Base-by-base conservation (phyloP, 1,284 basidiomycete species). In the Cutaneotrichosporon mucoides region DNA sequence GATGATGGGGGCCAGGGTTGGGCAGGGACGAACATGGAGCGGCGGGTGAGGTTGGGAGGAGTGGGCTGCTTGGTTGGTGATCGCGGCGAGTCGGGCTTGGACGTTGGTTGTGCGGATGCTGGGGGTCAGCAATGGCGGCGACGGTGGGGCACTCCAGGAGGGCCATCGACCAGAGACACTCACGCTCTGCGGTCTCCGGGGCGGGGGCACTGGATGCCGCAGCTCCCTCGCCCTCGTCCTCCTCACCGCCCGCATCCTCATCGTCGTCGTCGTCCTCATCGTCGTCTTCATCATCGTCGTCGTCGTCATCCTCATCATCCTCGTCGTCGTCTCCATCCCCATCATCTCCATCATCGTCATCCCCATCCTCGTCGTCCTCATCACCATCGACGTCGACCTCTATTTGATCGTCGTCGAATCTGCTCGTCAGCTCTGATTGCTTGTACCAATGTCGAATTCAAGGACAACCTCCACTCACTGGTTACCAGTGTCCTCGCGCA, bases 1-100 rank as follows among this genome's bases (percentile, higher is more conserved):
- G 88, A 84, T 35, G 84, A 72, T 4, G 82, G 81, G 57, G 77
- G 63, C 12, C 55, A 56, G 10, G 47, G 55, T 33, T 36, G n/a
- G 6, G 64, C 38, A 1, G 73, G 73, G 4, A 64, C 55, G 56
- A 76, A 69, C 15, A 73, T 57, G 1, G 62, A 55, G 1, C 75
- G 73, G 4, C 76, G 71, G n/a, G 67, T 51, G 24, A 71, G 59
- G 51, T 76, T 67, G 0, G 74, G 73, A 45, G 58, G 24, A 33
- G 45, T 53, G 34, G 50, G 53, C 59, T 12, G 68, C 24, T n/a
- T 13, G 0, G 41, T 43, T 8, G 13, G 41, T 5, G 38, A 42
- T 12, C 49, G 35, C 13, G 33, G 43, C 37, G 36, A 47, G 42
- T 41, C 49, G 8, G 49, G 56, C 10, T 45, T 51, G 15, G 38